Conservation (phyloP, 331 rosid genomes). For the Ulmus americana region DNA sequence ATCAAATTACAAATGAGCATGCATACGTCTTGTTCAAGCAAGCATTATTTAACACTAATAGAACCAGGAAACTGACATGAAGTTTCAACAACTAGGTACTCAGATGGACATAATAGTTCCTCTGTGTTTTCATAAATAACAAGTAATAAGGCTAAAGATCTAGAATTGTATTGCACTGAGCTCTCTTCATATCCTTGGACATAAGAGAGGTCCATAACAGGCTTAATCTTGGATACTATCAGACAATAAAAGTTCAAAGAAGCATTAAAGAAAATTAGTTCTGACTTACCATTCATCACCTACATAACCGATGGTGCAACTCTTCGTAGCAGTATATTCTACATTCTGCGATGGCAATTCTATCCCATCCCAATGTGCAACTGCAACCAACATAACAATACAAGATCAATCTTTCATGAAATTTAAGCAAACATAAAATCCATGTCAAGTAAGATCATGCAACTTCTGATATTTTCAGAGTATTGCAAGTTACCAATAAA, state of each 20-base stretch:
- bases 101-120: too few relatives aligned
- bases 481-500: not conserved
- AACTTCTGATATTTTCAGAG: not conserved
- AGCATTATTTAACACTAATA: too few relatives aligned
- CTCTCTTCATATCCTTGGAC: not conserved
- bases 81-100: too few relatives aligned
- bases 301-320: constrained; percentile 51
- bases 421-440: not conserved
- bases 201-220: not conserved
- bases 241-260: not conserved
- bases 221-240: not conserved
- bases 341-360: constrained; percentile 38
- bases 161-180: not conserved
- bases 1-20: too few relatives aligned
- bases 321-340: constrained; percentile 27
- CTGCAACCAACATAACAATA: constrained; percentile 38
- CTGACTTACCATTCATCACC: constrained; percentile 81
- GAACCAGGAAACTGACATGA: too few relatives aligned
- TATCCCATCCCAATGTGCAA: constrained; percentile 75
- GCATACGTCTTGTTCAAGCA: too few relatives aligned
- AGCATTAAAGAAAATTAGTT: not conserved
- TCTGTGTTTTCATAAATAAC: too few relatives aligned
- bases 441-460: not conserved
- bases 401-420: constrained; percentile 4
- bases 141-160: not conserved